Conservation (phyloP, 2,329 filamentous ascomycete species). For the Elsinoe perseae region DNA sequence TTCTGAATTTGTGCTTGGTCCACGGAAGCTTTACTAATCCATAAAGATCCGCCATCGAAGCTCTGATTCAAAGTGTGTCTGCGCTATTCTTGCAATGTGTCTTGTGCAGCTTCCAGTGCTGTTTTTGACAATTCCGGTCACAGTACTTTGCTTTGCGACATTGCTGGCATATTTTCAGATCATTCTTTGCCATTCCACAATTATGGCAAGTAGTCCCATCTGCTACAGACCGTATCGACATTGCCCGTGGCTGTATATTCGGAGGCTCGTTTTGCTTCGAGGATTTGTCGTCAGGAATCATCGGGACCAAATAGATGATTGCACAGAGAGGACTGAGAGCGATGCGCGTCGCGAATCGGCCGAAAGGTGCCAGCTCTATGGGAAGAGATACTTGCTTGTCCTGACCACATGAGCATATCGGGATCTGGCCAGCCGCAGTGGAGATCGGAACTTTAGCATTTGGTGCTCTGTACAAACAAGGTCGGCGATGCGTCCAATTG, state of each 20-base stretch:
- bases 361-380: neutral
- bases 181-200: neutral
- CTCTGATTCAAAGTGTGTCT: too few species aligned
- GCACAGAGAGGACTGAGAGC: constrained; percentile 12
- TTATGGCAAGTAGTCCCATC: constrained; percentile 1
- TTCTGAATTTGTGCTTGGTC: too few species aligned
- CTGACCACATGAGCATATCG: constrained; percentile 30
- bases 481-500: constrained; percentile 30
- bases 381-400: constrained; percentile 20
- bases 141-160: constrained; percentile 31
- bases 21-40: too few species aligned
- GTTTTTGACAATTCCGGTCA: constrained; percentile 28
- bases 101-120: constrained; percentile 31
- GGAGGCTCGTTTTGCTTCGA: neutral
- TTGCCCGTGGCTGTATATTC: neutral
- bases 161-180: constrained; percentile 22
- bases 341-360: constrained; percentile 9
- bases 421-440: neutral
- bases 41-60: too few species aligned
- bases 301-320: constrained; percentile 10
- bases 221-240: neutral
- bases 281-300: neutral
- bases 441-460: constrained; percentile 24
- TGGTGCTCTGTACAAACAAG: constrained; percentile 28
- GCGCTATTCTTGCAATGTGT: constrained; percentile 11